Evolutionary conservation across 2,329 filamentous ascomycete species (phyloP).

Genomic region (Leptographium radiaticola): DNA sequence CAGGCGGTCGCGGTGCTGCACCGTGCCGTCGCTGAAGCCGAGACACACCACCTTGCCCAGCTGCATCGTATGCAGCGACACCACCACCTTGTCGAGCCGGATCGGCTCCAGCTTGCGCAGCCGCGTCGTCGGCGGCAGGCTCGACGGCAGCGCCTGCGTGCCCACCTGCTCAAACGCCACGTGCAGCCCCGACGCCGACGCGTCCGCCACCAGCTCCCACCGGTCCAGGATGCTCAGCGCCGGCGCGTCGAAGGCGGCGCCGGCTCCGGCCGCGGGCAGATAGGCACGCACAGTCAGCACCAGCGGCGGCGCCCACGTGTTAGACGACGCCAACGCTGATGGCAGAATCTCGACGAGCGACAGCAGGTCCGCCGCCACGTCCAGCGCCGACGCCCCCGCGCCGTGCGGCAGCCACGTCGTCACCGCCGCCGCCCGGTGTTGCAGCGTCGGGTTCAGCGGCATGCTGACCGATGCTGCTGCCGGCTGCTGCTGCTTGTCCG

Average conservation of each 20-base stretch:
- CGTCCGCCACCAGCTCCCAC: conserved; percentile 64
- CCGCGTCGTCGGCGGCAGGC: conserved; percentile 17
- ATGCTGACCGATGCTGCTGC: conserved; percentile 23
- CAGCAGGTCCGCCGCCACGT: conserved; percentile 45
- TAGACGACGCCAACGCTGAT: conserved; percentile 45
- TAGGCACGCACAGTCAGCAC: conserved; percentile 63
- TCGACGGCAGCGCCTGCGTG: conserved; percentile 17
- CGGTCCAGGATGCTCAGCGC: conserved; percentile 64
- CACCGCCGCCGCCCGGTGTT: conserved; percentile 41
- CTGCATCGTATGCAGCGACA: conserved; percentile 55
- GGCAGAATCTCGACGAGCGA: conserved; percentile 67
- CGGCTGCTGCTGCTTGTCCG: conserved; percentile 39
- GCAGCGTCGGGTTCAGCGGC: conserved; percentile 37
- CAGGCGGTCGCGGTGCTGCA: conserved; percentile 67
- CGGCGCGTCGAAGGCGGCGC: conserved; percentile 47
- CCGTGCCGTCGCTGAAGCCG: conserved; percentile 64
- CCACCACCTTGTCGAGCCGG: conserved; percentile 53
- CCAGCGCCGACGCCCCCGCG: conserved; percentile 25
- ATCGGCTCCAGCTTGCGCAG: conserved; percentile 57
- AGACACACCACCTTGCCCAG: conserved; percentile 61
- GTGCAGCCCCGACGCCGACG: conserved; percentile 51
- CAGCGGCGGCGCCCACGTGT: conserved; percentile 42
- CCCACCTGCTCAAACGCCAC: conserved; percentile 66
- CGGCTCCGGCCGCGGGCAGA: conserved; percentile 31
- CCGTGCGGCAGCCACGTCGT: conserved; percentile 42